A percentile compares a stretch with the other conserved stretches of the same genome.
Evolutionary conservation across 2,329 filamentous ascomycete species (phyloP).

Genomic region (Fusarium sp.): DNA sequence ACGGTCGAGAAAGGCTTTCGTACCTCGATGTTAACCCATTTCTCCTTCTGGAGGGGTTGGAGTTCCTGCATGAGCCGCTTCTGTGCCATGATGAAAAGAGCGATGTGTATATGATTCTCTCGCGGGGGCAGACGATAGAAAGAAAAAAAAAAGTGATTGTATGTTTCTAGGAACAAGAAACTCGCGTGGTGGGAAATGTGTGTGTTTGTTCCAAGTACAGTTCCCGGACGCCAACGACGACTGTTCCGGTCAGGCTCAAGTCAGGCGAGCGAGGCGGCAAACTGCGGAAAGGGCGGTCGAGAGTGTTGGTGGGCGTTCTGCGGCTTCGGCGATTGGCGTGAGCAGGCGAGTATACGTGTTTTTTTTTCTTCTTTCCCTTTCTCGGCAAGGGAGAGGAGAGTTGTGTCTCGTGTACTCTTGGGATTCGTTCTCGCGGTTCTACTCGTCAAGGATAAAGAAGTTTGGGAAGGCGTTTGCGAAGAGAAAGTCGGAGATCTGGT

Average conservation of each 20-base stretch:
- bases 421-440: neutral
- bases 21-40: constrained; percentile 92
- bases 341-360: constrained; percentile 3
- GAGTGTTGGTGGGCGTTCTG: constrained; percentile 24
- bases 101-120: neutral
- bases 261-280: constrained; percentile 35
- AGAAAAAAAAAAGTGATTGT: neutral
- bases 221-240: constrained; percentile 5
- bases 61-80: constrained; percentile 90
- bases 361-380: constrained; percentile 2
- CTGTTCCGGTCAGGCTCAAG: constrained; percentile 33
- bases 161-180: constrained; percentile 1
- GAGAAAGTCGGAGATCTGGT: neutral
- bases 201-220: constrained; percentile 17
- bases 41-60: constrained; percentile 82
- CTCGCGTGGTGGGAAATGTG: neutral
- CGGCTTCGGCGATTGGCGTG: constrained; percentile 31
- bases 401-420: neutral
- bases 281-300: constrained; percentile 44
- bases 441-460: neutral
- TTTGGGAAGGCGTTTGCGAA: neutral
- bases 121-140: neutral
- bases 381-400: constrained; percentile 9
- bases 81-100: constrained; percentile 56
- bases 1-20: constrained; percentile 38